These are phyloP conservation scores for Vaccinium macrocarpon DNA, from an alignment of 148 eudicot genomes.

Conservation along the genomic window DNA sequence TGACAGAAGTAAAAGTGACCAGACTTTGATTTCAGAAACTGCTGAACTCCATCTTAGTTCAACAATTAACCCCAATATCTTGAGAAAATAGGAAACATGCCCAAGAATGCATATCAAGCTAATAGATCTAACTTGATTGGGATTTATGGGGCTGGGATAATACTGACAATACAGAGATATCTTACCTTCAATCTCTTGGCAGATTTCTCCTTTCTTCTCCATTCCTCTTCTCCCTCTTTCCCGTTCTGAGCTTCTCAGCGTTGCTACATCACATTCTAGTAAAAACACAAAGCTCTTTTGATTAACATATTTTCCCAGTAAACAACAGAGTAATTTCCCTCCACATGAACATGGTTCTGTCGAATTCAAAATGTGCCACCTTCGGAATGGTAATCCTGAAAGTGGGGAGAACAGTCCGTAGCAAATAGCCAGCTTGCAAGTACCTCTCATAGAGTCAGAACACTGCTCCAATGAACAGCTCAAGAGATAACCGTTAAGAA, in stretches of 20 bases:
- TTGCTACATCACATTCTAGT: not conserved
- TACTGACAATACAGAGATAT: not conserved
- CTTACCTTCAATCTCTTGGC: slow-evolving; percentile 1
- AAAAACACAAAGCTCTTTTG: not conserved
- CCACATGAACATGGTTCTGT: not conserved
- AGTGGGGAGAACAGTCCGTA: not conserved
- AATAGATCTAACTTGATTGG: not conserved
- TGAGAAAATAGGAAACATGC: not conserved
- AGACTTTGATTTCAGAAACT: not conserved
- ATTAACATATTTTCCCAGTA: not conserved
- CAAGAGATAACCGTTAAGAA: not conserved
- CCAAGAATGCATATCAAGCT: not conserved
- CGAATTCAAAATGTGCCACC: not conserved
- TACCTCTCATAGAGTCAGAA: slow-evolving; percentile 2
- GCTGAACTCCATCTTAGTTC: not conserved
- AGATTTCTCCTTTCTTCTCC: not conserved
- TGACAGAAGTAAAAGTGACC: not conserved
- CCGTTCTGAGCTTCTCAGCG: not conserved
- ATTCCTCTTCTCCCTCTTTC: not conserved
- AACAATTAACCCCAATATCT: not conserved
- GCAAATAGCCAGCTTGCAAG: not conserved
- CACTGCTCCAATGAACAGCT: slow-evolving; percentile 8
- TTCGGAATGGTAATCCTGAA: not conserved
- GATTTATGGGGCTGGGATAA: not conserved
- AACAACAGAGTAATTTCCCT: not conserved